Base-by-base conservation (phyloP, 441 rosid genomes). In the Adansonia grandidieri region DNA sequence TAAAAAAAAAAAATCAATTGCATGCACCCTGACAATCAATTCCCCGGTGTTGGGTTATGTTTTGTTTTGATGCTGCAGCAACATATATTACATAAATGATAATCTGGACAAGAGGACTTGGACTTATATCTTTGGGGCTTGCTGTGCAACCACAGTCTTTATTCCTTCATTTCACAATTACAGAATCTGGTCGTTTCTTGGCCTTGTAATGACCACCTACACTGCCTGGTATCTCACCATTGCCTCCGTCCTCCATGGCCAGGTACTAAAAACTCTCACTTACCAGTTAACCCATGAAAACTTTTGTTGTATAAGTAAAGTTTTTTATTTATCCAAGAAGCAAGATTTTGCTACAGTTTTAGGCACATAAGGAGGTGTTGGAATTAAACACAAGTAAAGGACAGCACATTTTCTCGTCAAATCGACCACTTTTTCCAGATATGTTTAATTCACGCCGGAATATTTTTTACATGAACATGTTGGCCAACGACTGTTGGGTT, bases 161-260 rank as follows among this genome's bases (percentile, higher is more conserved):
- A 89, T 91, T 62, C 95, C 95, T 47, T 91, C 95, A 15, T 91
- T 91, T 82, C 95, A 89, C 86, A 91, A 91, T 86, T 91, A 91
- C 88, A 88, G 93, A 79, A 89, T 91, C 80, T 91, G 95, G 95
- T 91, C 95, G 11, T 91, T 91, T 79, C 89, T 91, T 74, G 95
- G 95, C 68, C 95, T 91, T 47, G 17, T 91, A 75, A 91, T 91
- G 95, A 91, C 95, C 71, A 91, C 95, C 77, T 89, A 88, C 90
- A 85, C 93, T 64, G 91, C 95, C 51, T 91, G 95, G 95, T 91
- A 91, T 79, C 93, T 90, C 81, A 87, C 93, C 83, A 47, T 90
- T 64, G 96, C 93, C 51, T 86, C 96, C 14, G 82, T 91, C 84
- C 84, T 91, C 84, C 92, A 91, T 61, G 96, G 96, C 78, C 96